A percentile compares a stretch with the other conserved stretches of the same genome.
Conservation (phyloP, 345 rosid genomes). For the Eucalyptus victrix region DNA sequence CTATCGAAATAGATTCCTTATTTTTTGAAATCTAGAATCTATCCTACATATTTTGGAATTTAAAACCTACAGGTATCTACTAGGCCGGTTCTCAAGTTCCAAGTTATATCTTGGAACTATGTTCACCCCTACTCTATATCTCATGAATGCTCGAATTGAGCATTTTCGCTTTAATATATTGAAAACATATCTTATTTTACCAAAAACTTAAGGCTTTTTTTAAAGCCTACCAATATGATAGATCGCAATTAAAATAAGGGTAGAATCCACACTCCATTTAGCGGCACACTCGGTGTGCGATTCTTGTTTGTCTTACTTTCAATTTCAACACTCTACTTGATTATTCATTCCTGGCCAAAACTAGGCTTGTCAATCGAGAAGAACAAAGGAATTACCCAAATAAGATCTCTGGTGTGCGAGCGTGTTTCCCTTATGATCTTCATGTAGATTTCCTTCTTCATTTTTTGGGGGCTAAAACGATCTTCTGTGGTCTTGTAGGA, state of each 20-base stretch:
- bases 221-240: background rate
- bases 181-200: background rate
- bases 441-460: background rate
- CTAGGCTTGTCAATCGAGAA: background rate
- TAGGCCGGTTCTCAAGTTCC: no score
- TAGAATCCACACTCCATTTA: background rate
- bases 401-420: background rate
- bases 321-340: background rate
- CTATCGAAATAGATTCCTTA: fast-evolving
- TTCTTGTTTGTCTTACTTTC: background rate
- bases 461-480: background rate
- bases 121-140: no score
- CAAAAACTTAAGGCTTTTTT: background rate
- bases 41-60: no score
- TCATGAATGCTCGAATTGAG: background rate
- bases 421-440: background rate
- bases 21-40: no score
- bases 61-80: no score
- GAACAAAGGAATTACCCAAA: background rate
- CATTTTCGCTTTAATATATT: background rate
- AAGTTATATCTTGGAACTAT: no score
- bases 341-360: background rate
- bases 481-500: background rate
- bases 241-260: background rate
- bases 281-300: background rate